Conservation (phyloP, 169 alveolate species). For the Cryptosporidium baileyi region DNA sequence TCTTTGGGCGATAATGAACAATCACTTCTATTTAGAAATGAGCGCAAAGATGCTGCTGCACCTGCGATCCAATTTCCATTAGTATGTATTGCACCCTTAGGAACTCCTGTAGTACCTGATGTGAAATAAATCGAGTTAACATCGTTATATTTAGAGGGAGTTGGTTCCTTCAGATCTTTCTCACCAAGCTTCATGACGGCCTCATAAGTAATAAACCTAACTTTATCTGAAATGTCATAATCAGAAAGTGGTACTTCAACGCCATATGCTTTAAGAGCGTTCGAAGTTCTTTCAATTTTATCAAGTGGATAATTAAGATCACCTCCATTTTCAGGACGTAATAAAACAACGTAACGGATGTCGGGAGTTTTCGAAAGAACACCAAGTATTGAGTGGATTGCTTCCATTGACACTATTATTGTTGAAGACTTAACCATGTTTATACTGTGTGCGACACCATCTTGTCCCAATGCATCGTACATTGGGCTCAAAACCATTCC, state of each 20-base stretch:
- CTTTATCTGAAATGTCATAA: constrained; percentile 46
- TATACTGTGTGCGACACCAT: constrained; percentile 67
- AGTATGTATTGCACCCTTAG: constrained; percentile 96
- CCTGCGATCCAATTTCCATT: constrained; percentile 84
- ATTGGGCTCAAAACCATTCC: constrained; percentile 83
- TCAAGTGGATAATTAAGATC: constrained; percentile 67
- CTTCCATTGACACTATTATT: constrained; percentile 57
- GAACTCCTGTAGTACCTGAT: constrained; percentile 97
- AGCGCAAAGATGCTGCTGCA: constrained; percentile 71
- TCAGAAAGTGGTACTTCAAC: constrained; percentile 7
- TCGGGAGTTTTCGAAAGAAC: constrained; percentile 63
- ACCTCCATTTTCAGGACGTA: constrained; percentile 70
- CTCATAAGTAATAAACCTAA: constrained; percentile 33
- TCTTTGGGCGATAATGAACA: constrained; percentile 74
- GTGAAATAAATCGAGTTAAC: constrained; percentile 92
- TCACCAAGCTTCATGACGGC: constrained; percentile 71
- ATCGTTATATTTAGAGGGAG: constrained; percentile 79
- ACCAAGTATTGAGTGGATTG: constrained; percentile 3
- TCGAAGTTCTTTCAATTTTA: constrained; percentile 52
- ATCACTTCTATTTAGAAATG: constrained; percentile 78
- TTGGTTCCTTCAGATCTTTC: constrained; percentile 71
- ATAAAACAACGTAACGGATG: constrained; percentile 74
- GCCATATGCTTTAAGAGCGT: constrained; percentile 61
- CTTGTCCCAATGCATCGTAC: constrained; percentile 81
- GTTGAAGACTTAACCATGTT: constrained; percentile 56